These are phyloP conservation scores for Acacia acuminata DNA, from an alignment of 306 rosid genomes.

Conservation along the genomic window DNA sequence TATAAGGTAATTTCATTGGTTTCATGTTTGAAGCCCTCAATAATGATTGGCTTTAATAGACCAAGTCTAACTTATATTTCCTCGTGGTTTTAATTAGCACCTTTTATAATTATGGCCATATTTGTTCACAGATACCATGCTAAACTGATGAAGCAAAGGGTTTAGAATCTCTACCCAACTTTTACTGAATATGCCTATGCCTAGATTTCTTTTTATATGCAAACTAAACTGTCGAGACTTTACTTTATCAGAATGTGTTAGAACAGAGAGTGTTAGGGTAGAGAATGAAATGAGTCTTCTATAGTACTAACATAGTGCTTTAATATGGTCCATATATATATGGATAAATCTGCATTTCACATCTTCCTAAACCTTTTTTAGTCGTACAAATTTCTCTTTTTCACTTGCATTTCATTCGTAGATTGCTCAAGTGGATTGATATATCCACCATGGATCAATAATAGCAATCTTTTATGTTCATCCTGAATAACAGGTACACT, in stretches of 20 bases:
- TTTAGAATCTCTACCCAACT: neutral
- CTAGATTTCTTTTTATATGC: neutral
- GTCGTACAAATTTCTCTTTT: neutral
- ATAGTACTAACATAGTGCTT: neutral
- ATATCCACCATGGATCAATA: neutral
- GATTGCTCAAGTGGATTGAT: neutral
- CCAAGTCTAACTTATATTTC: neutral
- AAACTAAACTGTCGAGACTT: neutral
- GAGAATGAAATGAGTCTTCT: neutral
- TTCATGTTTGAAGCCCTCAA: neutral
- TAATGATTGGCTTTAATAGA: neutral
- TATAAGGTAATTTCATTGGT: neutral
- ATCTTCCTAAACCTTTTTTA: neutral
- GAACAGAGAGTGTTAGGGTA: neutral
- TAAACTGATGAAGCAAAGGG: neutral
- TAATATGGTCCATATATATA: neutral
- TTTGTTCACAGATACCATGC: neutral
- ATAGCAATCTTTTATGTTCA: neutral
- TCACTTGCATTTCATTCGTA: neutral
- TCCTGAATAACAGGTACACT: neutral
- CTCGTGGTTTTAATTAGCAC: neutral
- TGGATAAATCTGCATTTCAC: conserved; percentile 1
- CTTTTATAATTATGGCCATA: neutral
- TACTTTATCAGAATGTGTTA: neutral
- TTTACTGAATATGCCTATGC: neutral